phyloP scores from a whole-genome alignment of 2,329 filamentous ascomycete species.

The Xylariaceae sp. region DNA sequence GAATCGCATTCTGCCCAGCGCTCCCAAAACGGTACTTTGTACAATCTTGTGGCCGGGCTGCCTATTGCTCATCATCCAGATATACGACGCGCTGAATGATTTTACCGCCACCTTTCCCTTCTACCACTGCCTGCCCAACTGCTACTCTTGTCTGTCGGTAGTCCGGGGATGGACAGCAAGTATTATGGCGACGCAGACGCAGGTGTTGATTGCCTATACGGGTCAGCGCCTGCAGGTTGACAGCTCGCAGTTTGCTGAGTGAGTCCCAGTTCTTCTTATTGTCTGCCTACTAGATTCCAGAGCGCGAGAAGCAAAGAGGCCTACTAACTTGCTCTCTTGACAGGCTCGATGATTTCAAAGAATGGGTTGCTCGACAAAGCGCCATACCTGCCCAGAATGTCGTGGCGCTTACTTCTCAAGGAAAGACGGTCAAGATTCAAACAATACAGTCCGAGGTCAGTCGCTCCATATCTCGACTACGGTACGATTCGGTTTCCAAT shows the following conservation, averaged over 20 bases:
- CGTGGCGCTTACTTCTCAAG: slow-evolving; percentile 84
- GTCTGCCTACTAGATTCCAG: background rate
- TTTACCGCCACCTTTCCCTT: slow-evolving; percentile 1
- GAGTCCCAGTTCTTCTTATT: slow-evolving; percentile 45
- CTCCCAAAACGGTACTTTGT: slow-evolving; percentile 15
- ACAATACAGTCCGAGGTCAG: slow-evolving; percentile 80
- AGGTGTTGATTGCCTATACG: slow-evolving; percentile 91
- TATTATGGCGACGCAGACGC: slow-evolving; percentile 76
- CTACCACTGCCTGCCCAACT: slow-evolving; percentile 4
- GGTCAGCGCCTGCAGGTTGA: slow-evolving; percentile 86
- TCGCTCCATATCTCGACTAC: slow-evolving; percentile 21
- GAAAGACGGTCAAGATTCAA: slow-evolving; percentile 83
- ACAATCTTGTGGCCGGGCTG: no score
- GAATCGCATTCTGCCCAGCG: slow-evolving; percentile 22
- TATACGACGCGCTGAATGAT: slow-evolving; percentile 6
- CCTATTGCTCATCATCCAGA: no score
- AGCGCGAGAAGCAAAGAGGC: background rate
- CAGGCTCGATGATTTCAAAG: slow-evolving; percentile 83
- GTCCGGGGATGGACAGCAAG: slow-evolving; percentile 42
- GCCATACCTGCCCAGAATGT: slow-evolving; percentile 79
- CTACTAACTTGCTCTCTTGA: slow-evolving; percentile 25
- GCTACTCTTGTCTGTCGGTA: slow-evolving; percentile 18
- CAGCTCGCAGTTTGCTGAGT: slow-evolving; percentile 77
- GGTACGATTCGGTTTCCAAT: background rate
- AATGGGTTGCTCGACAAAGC: slow-evolving; percentile 78